These are phyloP conservation scores for Camelina laxa DNA, from an alignment of 345 rosid species.

Conservation along the genomic window DNA sequence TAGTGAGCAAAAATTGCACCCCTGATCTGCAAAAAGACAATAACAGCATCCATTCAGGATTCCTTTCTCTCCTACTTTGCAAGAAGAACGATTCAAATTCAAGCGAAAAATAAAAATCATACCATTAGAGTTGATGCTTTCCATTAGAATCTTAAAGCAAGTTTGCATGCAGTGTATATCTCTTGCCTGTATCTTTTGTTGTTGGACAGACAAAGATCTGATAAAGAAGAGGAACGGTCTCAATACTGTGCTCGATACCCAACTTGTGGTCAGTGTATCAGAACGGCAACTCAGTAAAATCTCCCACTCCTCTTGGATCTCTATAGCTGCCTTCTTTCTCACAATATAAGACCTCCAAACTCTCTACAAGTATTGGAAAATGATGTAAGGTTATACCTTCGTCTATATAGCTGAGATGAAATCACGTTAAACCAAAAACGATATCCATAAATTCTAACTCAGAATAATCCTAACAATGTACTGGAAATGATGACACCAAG, in stretches of 20 bases:
- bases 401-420: constrained; percentile 6
- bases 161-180: constrained; percentile 60
- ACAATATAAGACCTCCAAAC: constrained; percentile 74
- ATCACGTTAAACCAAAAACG: background rate
- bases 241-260: constrained; percentile 70
- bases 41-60: background rate
- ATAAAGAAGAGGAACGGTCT: constrained; percentile 78
- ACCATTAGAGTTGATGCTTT: constrained; percentile 80
- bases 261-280: constrained; percentile 49
- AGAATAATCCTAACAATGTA: constrained; percentile 5
- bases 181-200: constrained; percentile 50
- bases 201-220: constrained; percentile 52
- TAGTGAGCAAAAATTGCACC: constrained; percentile 67
- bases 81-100: background rate
- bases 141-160: constrained; percentile 76
- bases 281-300: constrained; percentile 46
- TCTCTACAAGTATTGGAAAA: constrained; percentile 54
- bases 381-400: constrained; percentile 5
- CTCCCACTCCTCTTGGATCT: constrained; percentile 76
- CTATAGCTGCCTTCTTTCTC: constrained; percentile 60
- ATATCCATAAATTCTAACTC: constrained; percentile 20
- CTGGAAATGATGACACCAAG: constrained; percentile 1
- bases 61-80: background rate
- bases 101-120: constrained; percentile 32
- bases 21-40: constrained; percentile 59